Percentiles rank a stretch among this genome's conserved stretches.
Conservation (phyloP, 2,329 filamentous ascomycete species). For the Ilyonectria robusta region DNA sequence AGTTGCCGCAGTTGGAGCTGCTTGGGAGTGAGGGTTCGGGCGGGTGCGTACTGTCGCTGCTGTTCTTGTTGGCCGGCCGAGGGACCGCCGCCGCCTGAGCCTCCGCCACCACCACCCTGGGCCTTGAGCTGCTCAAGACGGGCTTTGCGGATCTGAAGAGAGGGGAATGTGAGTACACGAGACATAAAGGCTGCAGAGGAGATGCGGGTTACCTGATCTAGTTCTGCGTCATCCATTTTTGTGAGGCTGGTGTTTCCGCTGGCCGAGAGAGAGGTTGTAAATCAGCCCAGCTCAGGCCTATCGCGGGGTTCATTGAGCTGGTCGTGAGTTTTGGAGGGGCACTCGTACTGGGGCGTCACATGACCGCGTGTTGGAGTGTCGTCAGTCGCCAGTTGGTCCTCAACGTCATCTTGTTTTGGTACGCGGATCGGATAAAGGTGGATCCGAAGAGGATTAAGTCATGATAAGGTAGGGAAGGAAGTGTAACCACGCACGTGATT, state of each 20-base stretch:
- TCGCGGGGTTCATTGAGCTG: slow-evolving; percentile 37
- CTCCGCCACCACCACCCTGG: slow-evolving; percentile 68
- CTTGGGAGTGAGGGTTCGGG: not conserved
- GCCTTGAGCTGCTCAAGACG: slow-evolving; percentile 94
- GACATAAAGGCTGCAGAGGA: no score
- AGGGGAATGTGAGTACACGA: slow-evolving; percentile 6
- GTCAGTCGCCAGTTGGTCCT: no score
- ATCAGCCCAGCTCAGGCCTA: slow-evolving; percentile 39
- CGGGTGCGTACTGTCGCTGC: slow-evolving; percentile 61
- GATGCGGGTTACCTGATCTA: slow-evolving; percentile 54
- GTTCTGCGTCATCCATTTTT: slow-evolving; percentile 61
- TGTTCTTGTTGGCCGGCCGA: slow-evolving; percentile 70
- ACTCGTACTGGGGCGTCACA: slow-evolving; percentile 11
- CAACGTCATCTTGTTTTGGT: no score
- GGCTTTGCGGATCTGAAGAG: slow-evolving; percentile 84
- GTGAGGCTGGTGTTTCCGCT: slow-evolving; percentile 21
- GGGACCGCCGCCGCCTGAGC: slow-evolving; percentile 57
- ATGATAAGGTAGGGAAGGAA: no score
- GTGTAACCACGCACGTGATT: no score
- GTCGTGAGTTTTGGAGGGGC: slow-evolving; percentile 42
- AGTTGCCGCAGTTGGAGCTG: not conserved
- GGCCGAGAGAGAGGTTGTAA: slow-evolving; percentile 25
- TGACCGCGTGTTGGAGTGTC: not conserved
- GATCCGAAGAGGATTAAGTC: no score
- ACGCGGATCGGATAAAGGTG: no score